phyloP scores from a whole-genome alignment of 2,329 filamentous ascomycete genomes.

The Fusarium decemcellulare region DNA sequence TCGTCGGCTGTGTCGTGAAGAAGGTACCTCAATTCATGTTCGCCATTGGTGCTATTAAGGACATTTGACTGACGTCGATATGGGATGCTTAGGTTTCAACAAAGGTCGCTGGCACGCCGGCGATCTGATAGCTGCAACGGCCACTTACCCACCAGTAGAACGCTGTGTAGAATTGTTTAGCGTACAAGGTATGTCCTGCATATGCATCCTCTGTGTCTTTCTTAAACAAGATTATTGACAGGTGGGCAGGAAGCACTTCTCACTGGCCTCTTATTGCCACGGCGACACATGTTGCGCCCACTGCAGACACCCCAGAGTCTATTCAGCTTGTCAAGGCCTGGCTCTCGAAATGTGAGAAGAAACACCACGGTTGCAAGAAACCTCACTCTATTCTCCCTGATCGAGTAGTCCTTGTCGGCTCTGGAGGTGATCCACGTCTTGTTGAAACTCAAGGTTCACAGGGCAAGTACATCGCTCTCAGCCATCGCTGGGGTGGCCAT shows the following conservation, averaged over 20 bases:
- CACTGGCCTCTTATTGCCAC: conserved; percentile 1
- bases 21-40: not conserved
- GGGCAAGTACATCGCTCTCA: conserved; percentile 19
- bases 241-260: not conserved
- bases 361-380: not conserved
- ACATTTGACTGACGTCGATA: too few relatives aligned
- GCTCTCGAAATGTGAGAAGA: not conserved
- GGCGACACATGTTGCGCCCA: not conserved
- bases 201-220: too few relatives aligned
- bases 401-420: not conserved
- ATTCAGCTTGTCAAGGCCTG: not conserved
- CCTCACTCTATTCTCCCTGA: not conserved
- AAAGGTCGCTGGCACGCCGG: not conserved
- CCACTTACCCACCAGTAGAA: conserved; percentile 1
- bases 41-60: too few relatives aligned
- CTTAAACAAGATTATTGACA: too few relatives aligned
- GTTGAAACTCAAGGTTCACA: not conserved
- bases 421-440: not conserved
- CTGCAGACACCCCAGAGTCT: not conserved
- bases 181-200: not conserved
- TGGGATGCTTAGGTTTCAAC: not conserved
- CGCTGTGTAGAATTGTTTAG: not conserved
- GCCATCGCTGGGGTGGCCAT: conserved; percentile 24
- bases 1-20: not conserved
- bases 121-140: not conserved